Evolutionary conservation across 2,329 filamentous ascomycete species (phyloP), one percentile per base, ranked within the genome.

Genomic region (Fusarium irregulare): DNA sequence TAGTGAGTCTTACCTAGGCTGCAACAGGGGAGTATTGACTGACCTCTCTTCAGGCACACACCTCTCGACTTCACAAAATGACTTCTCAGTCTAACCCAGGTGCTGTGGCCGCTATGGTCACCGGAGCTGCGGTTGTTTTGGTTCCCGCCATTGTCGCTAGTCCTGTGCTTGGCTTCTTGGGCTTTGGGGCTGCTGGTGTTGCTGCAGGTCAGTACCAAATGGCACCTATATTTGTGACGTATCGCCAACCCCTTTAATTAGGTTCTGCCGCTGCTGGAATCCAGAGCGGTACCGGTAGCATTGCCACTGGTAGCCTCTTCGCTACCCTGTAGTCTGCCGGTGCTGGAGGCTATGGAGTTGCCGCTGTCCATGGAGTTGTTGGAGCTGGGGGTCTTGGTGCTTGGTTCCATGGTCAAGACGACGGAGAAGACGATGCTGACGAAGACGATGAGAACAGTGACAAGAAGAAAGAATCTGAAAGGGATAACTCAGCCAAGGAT

Each of bases 321-420:
- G 75, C 79, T 3, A 73, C 56, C 4, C 66, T 80, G 0, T 76
- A 79, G 67, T 80, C 78, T 44, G 79, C 77, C 0, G 79, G 58
- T 0, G 68, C 66, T 4, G 77, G 74, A 0, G 79, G 80, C 2
- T 75, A 70, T 13, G 76, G 76, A 2, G 58, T 71, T 4, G 68
- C 72, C 0, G 61, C 48, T 5, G 72, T 78, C 1, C 34, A 74
- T 2, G 66, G 66, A 4, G 66, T 51, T 1, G 14, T 56, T 7
- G 41, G 14, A 4, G 47, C 45, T 14, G 14, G 18, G 8, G 55
- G 55, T 25, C 6, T 64, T 3, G n/a, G 16, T 46, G 6, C 14
- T 25, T 14, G 32, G n/a, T 12, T 42, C 11, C 7, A 6, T 20
- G 30, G 14, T 5, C 20, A 30, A 21, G 30, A 12, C 21, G 4